Evolutionary conservation across 805 yeast species (phyloP).

Genomic region (Candida railenensis): DNA sequence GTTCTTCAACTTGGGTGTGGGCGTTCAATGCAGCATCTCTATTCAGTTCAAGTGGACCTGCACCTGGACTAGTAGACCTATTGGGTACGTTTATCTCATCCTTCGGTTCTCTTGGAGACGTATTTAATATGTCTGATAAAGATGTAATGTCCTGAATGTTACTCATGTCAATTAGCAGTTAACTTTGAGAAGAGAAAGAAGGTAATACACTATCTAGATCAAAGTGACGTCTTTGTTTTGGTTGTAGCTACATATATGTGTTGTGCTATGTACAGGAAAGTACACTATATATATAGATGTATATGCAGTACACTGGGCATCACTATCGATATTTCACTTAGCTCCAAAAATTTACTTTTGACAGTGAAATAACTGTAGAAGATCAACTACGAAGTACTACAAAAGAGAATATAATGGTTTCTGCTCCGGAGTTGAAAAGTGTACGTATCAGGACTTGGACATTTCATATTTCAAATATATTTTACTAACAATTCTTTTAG

Average conservation of each 20-base stretch:
- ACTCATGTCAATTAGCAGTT: constrained; percentile 12
- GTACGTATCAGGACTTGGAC: constrained; percentile 28
- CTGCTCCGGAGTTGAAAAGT: constrained; percentile 61
- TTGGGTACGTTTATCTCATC: constrained; percentile 6
- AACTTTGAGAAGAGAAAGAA: neutral
- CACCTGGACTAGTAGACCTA: constrained; percentile 5
- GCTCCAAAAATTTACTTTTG: too few species aligned
- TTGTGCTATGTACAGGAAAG: neutral
- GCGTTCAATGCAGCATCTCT: neutral
- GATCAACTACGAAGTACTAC: too few species aligned
- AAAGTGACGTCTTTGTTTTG: neutral
- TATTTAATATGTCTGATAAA: constrained; percentile 23
- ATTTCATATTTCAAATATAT: neutral
- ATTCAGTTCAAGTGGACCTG: constrained; percentile 1
- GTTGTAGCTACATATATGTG: neutral
- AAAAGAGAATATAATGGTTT: constrained; percentile 57
- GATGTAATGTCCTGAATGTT: constrained; percentile 24
- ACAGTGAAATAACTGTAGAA: too few species aligned
- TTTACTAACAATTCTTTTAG: constrained; percentile 35
- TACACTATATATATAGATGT: too few species aligned
- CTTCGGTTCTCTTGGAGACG: constrained; percentile 18
- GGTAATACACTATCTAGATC: too few species aligned
- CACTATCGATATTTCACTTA: too few species aligned
- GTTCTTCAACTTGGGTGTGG: constrained; percentile 6
- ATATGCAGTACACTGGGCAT: neutral